A percentile compares a stretch with the other conserved stretches of the same genome.
phyloP scores from a whole-genome alignment of 768 basidiomycete genomes.

The Hypholoma fasciculare region DNA sequence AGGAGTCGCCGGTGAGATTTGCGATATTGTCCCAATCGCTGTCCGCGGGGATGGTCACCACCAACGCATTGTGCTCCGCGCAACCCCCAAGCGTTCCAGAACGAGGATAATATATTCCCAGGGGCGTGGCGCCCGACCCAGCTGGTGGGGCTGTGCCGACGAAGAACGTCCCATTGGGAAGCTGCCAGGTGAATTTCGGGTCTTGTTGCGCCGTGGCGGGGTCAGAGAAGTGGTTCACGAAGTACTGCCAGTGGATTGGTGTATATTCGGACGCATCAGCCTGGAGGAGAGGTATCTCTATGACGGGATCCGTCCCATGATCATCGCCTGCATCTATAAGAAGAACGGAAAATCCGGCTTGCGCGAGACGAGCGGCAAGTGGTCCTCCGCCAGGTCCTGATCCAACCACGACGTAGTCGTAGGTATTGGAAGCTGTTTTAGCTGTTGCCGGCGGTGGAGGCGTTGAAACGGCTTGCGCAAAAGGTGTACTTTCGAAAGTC shows the following conservation, averaged over 20 bases:
- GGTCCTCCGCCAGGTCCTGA: constrained; percentile 11
- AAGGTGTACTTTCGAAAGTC: no score
- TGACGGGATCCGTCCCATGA: constrained; percentile 3
- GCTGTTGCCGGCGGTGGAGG: neutral
- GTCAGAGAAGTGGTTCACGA: constrained; percentile 7
- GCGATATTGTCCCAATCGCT: constrained; percentile 12
- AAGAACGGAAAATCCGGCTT: constrained; percentile 8
- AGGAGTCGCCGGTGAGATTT: constrained; percentile 1
- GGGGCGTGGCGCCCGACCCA: neutral
- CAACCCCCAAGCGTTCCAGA: constrained; percentile 8
- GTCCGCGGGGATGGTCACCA: constrained; percentile 6
- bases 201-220: constrained; percentile 1
- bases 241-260: constrained; percentile 7
- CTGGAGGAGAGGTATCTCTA: constrained; percentile 1
- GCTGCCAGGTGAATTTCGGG: constrained; percentile 8
- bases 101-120: constrained; percentile 7
- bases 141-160: constrained; percentile 8
- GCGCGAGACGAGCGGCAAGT: constrained; percentile 7
- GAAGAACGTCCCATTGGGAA: constrained; percentile 4
- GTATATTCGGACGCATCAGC: constrained; percentile 4
- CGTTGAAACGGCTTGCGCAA: no score
- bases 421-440: neutral
- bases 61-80: constrained; percentile 10
- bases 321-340: constrained; percentile 9
- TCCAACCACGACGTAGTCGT: constrained; percentile 7